Base-by-base conservation (phyloP, 2,329 filamentous ascomycete genomes). In the Nothophaeocryptopus gaeumannii region DNA sequence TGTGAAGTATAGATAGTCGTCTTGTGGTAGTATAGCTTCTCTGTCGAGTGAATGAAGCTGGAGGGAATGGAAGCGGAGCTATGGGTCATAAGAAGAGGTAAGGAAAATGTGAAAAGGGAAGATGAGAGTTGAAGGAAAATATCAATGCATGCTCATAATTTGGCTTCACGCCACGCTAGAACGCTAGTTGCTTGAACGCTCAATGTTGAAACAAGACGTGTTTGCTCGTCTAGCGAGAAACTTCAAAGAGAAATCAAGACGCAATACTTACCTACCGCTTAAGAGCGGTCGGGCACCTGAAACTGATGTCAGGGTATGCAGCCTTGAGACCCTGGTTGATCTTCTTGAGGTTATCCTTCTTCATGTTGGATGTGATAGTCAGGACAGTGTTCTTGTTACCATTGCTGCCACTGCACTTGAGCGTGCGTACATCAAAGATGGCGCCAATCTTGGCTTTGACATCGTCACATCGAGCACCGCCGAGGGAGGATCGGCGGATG, bases 401-500 rank as follows among this genome's bases (percentile, higher is more conserved):
- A 12, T 48, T 47, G 20, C 45, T 36, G 16, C 53, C 55, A 13
- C 45, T 44, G 47, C 55, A 58, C 16, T 44, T 55, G 13, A 56
- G 26, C 11, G 37, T 39, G 3, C 45, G 16, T 12, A 54, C 14
- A 10, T 44, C 15, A 39, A 51, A 51, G 33, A 33, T 29, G 2
- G 39, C 13, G 16, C 41, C 13, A 7, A 58, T 37, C 38, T 58
- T 55, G 39, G 42, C 37, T 33, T 51, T 41, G 14, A 58, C 32
- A n/a, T 51, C 44, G 10, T 44, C 39, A 16, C 55, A 58, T 5
- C 30, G 45, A 3, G 13, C 40, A 12, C 53, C 55, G 15, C 47
- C 55, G 1, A 58, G 45, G 38, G 53, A 58, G 16, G 53, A 46
- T 2, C 55, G 55, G 16, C 55, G 53, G 14, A 58, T 47, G 5